A percentile compares a stretch with the other conserved stretches of the same genome.
Evolutionary conservation across 148 eudicot genomes (phyloP).

Genomic region (Linanthus parryae): DNA sequence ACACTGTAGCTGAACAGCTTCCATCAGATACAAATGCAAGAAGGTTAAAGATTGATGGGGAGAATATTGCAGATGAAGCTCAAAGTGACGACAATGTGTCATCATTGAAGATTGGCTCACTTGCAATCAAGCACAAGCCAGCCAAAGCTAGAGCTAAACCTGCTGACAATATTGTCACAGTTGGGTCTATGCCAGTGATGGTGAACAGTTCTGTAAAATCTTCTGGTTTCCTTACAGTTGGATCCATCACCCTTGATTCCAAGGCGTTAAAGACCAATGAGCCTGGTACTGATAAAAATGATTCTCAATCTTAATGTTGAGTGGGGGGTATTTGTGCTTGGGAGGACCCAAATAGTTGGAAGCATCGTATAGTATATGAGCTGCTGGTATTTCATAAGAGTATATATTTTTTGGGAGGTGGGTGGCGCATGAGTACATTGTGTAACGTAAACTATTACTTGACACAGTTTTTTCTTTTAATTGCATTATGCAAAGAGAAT

Average conservation of each 20-base stretch:
- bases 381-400: too few species aligned
- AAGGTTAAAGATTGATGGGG: conserved; percentile 6
- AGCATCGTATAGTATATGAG: too few species aligned
- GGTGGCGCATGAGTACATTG: too few species aligned
- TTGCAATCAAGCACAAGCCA: conserved; percentile 47
- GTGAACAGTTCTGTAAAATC: conserved; percentile 43
- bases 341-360: too few species aligned
- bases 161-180: conserved; percentile 43
- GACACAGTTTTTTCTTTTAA: too few species aligned
- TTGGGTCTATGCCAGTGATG: conserved; percentile 69
- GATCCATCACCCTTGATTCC: conserved; percentile 83
- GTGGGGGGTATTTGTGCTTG: too few species aligned
- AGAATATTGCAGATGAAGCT: conserved; percentile 17
- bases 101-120: conserved; percentile 51
- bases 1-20: conserved; percentile 12
- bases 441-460: too few species aligned
- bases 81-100: conserved; percentile 21
- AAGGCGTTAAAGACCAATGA: conserved; percentile 41
- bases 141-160: conserved; percentile 16
- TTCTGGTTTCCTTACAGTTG: conserved; percentile 61
- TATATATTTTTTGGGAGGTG: too few species aligned
- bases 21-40: conserved; percentile 9
- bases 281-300: conserved; percentile 22
- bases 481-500: too few species aligned
- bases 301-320: conserved; percentile 12